Base-by-base conservation (phyloP, 169 alveolate genomes). In the Babesia divergens region DNA sequence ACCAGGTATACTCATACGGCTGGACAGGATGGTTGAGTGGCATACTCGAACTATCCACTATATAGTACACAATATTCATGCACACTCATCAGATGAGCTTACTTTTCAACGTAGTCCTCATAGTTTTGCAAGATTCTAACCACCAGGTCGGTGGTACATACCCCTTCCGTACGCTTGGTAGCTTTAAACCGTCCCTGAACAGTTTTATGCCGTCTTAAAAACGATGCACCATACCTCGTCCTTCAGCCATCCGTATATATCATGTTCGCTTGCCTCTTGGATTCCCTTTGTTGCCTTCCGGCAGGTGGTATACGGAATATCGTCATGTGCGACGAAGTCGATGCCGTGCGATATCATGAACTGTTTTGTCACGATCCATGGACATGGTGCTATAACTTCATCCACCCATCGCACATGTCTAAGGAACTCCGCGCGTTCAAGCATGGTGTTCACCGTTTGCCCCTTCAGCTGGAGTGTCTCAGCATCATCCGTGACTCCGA, bases 381-480 rank as follows among this genome's bases (percentile, higher is more conserved):
- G 99, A 76, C 99, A 95, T 1, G 99, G 98, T 31, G 98, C 94
- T 32, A 97, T 91, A 32, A 97, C 96, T 74, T 97, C 99, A 74
- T 97, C 99, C 9, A 93, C 99, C 99, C 99, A 97, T 52, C 94
- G 93, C 58, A 97, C 89, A 65, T 96, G 99, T 47, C 91, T 81
- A 28, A 97, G 90, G 29, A 96, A 92, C 53, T 96, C 98, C 26
- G 96, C 92, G 55, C 99, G 79, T 74, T 97, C 99, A 14, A 70
- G 84, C 70, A 94, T 91, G 8, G 93, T 92, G 93, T 95, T 95
- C 35, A 96, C 97, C n/a, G 95, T 90, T 67, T 92, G 94, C 16
- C 99, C 99, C 84, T 96, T 97, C 62, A 89, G 83, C 35, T 93
- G 87, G 29, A 84, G 90, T 6, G 98, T 95, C 51, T 97, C 99